A percentile compares a stretch with the other conserved stretches of the same genome.
Conservation (phyloP, 176 grass and related monocot genomes). For the Oryza rufipogon region DNA sequence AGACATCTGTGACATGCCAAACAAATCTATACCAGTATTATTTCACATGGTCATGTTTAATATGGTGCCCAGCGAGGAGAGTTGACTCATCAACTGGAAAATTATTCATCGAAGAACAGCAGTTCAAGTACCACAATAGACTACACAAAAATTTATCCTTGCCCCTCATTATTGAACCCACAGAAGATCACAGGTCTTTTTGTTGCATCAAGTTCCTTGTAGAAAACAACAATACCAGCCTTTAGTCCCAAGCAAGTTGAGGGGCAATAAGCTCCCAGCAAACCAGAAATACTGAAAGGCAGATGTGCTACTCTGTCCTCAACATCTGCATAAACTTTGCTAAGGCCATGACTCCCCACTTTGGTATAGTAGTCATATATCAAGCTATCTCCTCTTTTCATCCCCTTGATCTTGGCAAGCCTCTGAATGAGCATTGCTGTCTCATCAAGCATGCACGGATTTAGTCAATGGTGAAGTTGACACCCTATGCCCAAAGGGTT, state of each 20-base stretch:
- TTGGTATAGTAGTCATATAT: conserved; percentile 15
- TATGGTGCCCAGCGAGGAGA: not conserved
- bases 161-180: conserved; percentile 10
- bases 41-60: not conserved
- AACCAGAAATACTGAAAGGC: not conserved
- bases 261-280: not conserved
- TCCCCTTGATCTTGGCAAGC: not conserved
- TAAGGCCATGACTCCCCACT: not conserved
- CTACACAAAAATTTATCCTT: conserved; percentile 2
- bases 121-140: conserved; percentile 1
- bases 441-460: not conserved
- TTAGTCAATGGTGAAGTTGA: not conserved
- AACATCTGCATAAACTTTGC: not conserved
- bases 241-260: not conserved
- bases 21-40: not conserved
- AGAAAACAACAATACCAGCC: not conserved
- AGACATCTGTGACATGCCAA: conserved; percentile 7
- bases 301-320: not conserved
- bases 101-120: conserved; percentile 3
- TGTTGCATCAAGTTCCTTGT: not conserved
- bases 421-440: not conserved
- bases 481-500: no score
- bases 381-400: conserved; percentile 1
- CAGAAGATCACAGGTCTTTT: not conserved
- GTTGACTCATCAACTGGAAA: not conserved